Conservation (phyloP, 2,329 filamentous ascomycete genomes). For the Mollisiaceae sp. region DNA sequence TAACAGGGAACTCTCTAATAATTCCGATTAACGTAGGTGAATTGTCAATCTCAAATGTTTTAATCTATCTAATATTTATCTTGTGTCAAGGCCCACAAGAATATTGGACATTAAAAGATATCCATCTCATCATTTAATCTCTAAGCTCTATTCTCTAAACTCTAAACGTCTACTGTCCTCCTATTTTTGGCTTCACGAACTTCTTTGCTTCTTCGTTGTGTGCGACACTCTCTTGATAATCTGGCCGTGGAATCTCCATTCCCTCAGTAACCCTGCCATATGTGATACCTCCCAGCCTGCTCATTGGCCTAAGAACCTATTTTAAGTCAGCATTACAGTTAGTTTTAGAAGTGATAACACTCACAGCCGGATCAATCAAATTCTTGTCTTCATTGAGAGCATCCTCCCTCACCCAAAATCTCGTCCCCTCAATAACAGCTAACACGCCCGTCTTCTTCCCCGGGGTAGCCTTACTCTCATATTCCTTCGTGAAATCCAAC, state of each 20-base stretch:
- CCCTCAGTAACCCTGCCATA: slow-evolving; percentile 75
- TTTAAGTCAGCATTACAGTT: slow-evolving; percentile 19
- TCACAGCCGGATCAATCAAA: slow-evolving; percentile 72
- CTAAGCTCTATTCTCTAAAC: slow-evolving; percentile 6
- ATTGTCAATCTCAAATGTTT: too few species aligned
- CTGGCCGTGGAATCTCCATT: slow-evolving; percentile 71
- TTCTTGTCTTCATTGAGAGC: slow-evolving; percentile 80
- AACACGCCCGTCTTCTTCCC: slow-evolving; percentile 78
- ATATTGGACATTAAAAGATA: not conserved
- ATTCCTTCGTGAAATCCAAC: slow-evolving; percentile 76
- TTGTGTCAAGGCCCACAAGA: not conserved
- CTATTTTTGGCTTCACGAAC: slow-evolving; percentile 55
- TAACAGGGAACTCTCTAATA: not conserved
- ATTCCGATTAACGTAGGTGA: not conserved
- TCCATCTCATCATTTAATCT: not conserved
- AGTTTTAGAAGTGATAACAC: slow-evolving; percentile 37
- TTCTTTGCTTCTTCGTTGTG: slow-evolving; percentile 61
- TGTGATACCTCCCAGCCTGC: slow-evolving; percentile 82
- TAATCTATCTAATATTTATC: too few species aligned
- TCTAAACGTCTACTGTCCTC: slow-evolving; percentile 44
- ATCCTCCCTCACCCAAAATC: slow-evolving; percentile 90
- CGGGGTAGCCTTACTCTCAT: slow-evolving; percentile 71
- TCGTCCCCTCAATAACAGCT: slow-evolving; percentile 79
- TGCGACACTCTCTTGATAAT: slow-evolving; percentile 50
- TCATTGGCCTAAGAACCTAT: slow-evolving; percentile 74